Evolutionary conservation across 192 early-diverging fungal genomes (phyloP).

Genomic region (Entomortierella lignicola): DNA sequence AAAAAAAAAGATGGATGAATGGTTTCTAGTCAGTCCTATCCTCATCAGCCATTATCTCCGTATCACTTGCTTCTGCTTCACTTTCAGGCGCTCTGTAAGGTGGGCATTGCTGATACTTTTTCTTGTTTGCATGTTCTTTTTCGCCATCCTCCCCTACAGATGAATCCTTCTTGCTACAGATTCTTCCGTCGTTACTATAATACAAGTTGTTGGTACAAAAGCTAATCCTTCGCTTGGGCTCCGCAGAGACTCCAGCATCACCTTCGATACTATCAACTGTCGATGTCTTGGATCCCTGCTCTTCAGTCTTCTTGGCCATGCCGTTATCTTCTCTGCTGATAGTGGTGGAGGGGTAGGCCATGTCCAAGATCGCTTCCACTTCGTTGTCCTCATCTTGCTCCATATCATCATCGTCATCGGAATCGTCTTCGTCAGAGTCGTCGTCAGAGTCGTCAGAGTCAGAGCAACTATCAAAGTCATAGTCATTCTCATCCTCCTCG

Average conservation of each 20-base stretch:
- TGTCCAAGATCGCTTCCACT: slow-evolving; percentile 13
- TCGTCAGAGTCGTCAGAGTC: slow-evolving; percentile 34
- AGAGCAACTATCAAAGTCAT: slow-evolving; percentile 19
- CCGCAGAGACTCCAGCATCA: background rate
- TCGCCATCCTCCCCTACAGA: background rate
- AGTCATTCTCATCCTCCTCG: slow-evolving; percentile 27
- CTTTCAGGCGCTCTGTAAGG: background rate
- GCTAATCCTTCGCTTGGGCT: slow-evolving; percentile 29
- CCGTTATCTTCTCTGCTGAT: background rate
- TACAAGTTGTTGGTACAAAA: slow-evolving; percentile 44
- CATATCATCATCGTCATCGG: slow-evolving; percentile 11
- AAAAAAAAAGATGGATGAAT: background rate
- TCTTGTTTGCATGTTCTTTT: background rate
- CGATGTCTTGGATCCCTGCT: background rate
- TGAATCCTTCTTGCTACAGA: background rate
- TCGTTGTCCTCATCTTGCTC: slow-evolving; percentile 5
- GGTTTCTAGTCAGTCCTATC: background rate
- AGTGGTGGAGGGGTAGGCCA: slow-evolving; percentile 7
- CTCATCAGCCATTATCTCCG: background rate
- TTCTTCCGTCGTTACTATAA: slow-evolving; percentile 23
- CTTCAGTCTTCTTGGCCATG: background rate
- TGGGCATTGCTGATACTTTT: slow-evolving; percentile 31
- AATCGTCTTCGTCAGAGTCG: slow-evolving; percentile 15
- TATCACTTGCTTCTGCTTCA: background rate
- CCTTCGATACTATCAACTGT: background rate